phyloP scores from a whole-genome alignment of 2,329 filamentous ascomycete species.

The Metarhizium brunneum region DNA sequence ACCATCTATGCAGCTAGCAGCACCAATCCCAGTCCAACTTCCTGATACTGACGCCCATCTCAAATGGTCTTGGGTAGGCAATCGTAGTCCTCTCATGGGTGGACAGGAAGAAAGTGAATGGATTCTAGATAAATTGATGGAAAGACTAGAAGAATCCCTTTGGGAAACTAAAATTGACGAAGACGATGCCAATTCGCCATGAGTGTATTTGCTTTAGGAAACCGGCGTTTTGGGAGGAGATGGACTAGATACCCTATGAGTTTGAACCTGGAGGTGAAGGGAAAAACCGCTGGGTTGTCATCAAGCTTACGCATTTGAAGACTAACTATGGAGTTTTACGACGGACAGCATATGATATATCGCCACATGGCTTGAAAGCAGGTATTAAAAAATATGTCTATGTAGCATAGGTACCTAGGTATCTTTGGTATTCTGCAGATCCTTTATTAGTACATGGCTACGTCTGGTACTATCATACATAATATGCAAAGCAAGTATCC shows the following conservation, averaged over 20 bases:
- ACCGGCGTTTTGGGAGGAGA: not conserved
- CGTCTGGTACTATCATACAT: not conserved
- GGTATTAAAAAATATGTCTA: not conserved
- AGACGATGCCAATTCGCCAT: conserved; percentile 1
- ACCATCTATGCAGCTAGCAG: not conserved
- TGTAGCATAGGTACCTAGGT: not conserved
- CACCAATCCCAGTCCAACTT: not conserved
- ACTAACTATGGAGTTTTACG: not conserved
- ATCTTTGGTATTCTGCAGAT: not conserved
- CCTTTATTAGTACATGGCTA: not conserved
- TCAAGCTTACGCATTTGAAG: not conserved
- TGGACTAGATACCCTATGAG: not conserved
- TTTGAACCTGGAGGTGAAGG: not conserved
- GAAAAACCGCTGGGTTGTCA: not conserved
- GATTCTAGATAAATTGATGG: conserved; percentile 57
- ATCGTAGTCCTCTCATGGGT: conserved; percentile 60
- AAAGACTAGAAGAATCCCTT: conserved; percentile 34
- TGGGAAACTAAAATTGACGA: conserved; percentile 7
- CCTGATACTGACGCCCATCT: conserved; percentile 21
- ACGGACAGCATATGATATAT: not conserved
- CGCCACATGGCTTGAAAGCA: not conserved
- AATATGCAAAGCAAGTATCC: not conserved
- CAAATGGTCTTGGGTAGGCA: conserved; percentile 65
- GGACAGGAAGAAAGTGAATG: conserved; percentile 61
- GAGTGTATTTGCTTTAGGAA: not conserved